Percentiles rank a stretch among this genome's conserved stretches.
These are phyloP conservation scores for Xerocomellus amylosporus DNA, from an alignment of 768 basidiomycete species.

Conservation along the genomic window DNA sequence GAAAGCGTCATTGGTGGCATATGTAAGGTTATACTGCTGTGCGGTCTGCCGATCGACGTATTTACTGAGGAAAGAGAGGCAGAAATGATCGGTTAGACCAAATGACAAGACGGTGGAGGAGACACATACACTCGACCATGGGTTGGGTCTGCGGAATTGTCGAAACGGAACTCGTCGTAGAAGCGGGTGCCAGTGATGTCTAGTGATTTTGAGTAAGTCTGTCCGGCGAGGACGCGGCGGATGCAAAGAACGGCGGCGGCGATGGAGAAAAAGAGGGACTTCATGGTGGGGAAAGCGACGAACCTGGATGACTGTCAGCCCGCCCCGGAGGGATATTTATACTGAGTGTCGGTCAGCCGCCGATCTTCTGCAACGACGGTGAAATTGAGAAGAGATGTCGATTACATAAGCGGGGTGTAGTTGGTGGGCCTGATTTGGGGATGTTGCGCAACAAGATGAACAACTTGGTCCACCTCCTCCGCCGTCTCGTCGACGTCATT, in stretches of 20 bases:
- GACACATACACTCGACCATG: conserved; percentile 60
- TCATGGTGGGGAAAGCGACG: conserved; percentile 11
- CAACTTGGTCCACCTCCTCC: conserved; percentile 58
- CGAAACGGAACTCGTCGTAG: conserved; percentile 45
- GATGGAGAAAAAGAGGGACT: background rate
- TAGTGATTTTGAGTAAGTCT: conserved; percentile 27
- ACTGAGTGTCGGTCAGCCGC: conserved; percentile 4
- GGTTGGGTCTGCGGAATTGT: conserved; percentile 58
- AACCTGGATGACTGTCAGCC: conserved; percentile 3
- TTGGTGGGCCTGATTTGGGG: background rate
- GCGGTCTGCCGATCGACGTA: conserved; percentile 30
- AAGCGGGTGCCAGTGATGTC: conserved; percentile 49
- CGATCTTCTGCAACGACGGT: background rate
- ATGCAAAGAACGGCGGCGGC: background rate
- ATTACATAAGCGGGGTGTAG: conserved; percentile 9
- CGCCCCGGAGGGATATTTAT: background rate
- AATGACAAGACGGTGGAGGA: background rate
- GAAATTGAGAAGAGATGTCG: background rate
- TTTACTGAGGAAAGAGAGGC: conserved; percentile 8
- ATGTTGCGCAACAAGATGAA: conserved; percentile 31
- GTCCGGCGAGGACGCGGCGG: background rate
- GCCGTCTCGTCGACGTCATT: conserved; percentile 63
- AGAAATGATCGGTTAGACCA: background rate
- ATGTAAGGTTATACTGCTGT: conserved; percentile 30
- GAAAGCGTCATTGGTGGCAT: conserved; percentile 24